Conservation (phyloP, 2,329 filamentous ascomycete genomes). For the Volutella citrinella region DNA sequence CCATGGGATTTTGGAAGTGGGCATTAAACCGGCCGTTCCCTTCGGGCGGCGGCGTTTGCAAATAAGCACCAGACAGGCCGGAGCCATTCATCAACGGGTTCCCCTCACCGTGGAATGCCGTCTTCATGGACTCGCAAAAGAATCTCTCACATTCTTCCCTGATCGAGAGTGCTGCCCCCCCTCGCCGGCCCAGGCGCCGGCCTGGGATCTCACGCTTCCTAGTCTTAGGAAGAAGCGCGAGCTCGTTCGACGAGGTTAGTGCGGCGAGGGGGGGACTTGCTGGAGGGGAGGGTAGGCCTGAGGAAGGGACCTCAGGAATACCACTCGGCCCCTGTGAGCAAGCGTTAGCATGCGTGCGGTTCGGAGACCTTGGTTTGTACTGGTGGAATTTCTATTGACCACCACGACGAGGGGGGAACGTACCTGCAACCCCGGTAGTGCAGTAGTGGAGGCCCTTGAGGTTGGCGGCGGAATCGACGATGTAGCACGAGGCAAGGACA, state of each 20-base stretch:
- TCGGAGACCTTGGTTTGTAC: no score
- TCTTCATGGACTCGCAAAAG: slow-evolving; percentile 94
- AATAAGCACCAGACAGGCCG: slow-evolving; percentile 75
- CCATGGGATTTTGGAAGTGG: slow-evolving; percentile 32
- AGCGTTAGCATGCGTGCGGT: slow-evolving; percentile 17
- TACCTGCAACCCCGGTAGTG: slow-evolving; percentile 84
- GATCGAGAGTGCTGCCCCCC: slow-evolving; percentile 94
- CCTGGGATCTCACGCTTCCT: slow-evolving; percentile 42
- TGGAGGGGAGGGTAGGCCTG: slow-evolving; percentile 80
- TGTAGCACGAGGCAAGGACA: slow-evolving; percentile 89
- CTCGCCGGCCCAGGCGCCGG: slow-evolving; percentile 55
- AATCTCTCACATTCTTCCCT: slow-evolving; percentile 99
- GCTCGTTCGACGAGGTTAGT: slow-evolving; percentile 65
- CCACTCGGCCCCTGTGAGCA: slow-evolving; percentile 71
- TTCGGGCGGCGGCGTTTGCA: slow-evolving; percentile 54
- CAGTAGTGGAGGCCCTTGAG: slow-evolving; percentile 91
- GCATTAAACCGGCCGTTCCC: slow-evolving; percentile 37
- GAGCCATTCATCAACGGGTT: slow-evolving; percentile 72
- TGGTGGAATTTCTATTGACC: no score
- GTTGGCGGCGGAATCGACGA: slow-evolving; percentile 69
- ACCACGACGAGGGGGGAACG: slow-evolving; percentile 24
- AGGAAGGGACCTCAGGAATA: slow-evolving; percentile 89
- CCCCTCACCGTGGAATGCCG: slow-evolving; percentile 96
- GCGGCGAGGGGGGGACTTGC: slow-evolving; percentile 87
- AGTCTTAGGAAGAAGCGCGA: slow-evolving; percentile 60